Base-by-base conservation (phyloP, 331 rosid species). In the Stylosanthes scabra region DNA sequence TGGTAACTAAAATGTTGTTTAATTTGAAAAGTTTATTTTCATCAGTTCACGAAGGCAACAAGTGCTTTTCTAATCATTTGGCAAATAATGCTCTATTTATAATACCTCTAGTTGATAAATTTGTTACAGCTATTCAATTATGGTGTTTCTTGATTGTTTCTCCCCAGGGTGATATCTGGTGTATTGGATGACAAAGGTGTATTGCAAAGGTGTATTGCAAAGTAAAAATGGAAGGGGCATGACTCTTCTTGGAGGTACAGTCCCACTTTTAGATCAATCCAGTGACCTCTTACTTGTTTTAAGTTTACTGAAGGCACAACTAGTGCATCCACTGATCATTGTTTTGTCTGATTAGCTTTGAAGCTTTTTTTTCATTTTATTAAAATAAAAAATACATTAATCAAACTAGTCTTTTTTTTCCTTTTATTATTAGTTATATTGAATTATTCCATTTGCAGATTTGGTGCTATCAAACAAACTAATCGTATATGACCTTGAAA, bases 131-230 rank as follows among this genome's bases (percentile, higher is more conserved):
- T 47, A 58, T 70, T 76, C 16, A 28, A 66, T 42, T 46, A 11
- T 31, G 39, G 20, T 37, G 45, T 61, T 41, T 76, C 65, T 20
- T 50, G 25, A 64, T 65, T 59, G 77, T 61, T 41, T 31, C 37
- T 31, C 72, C 77, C 59, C 81, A 95, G 97, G 84, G 58, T 11
- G 59, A 71, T 69, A 54, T 57, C 5, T 85, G 92, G 92, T 95
- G 98, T 70, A 42, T 87, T 66, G 99, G 99, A 54, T 95, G 97
- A 93, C 98, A 92, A 81, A n/a, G n/a, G n/a, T n/a, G n/a, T n/a
- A n/a, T n/a, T n/a, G n/a, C n/a, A 87, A 71, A 82, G 88, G 88
- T 81, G 98, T 61, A 16, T 15, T 66, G 66, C 85, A 88, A 74
- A 63, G 90, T 9, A 88, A 80, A 78, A 81, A 83, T 75, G 97